These are phyloP conservation scores for Pseudotsuga menziesii DNA, from an alignment of 75 land plant genomes.

Conservation along the genomic window DNA sequence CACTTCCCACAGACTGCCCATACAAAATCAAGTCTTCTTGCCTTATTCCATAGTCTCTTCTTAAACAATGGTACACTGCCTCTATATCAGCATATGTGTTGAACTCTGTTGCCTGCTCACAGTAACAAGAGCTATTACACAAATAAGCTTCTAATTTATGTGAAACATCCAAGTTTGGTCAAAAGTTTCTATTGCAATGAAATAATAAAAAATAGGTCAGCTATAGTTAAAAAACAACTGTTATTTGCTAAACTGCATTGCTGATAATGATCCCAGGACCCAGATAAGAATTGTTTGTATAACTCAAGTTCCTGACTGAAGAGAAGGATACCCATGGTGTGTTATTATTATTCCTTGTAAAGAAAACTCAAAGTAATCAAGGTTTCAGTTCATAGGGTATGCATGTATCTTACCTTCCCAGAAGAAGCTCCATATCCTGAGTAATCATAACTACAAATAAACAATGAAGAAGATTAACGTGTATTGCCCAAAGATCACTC, in stretches of 20 bases:
- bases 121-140: not conserved
- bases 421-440: constrained; percentile 93
- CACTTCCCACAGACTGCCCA: constrained; percentile 97
- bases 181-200: not conserved
- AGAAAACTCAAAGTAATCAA: not conserved
- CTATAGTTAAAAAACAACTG: not conserved
- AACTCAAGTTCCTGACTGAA: not conserved
- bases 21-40: constrained; percentile 88
- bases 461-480: constrained; percentile 6
- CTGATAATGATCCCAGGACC: not conserved
- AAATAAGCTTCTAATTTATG: not conserved
- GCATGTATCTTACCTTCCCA: constrained; percentile 59
- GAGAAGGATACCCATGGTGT: not conserved
- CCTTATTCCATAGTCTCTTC: constrained; percentile 62
- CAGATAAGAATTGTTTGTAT: not conserved
- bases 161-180: not conserved
- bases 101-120: constrained; percentile 11
- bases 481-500: not conserved
- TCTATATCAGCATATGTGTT: constrained; percentile 59
- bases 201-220: not conserved
- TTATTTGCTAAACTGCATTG: not conserved
- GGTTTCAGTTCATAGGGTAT: not conserved
- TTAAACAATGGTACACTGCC: constrained; percentile 84
- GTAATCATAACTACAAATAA: constrained; percentile 63
- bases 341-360: not conserved